Evolutionary conservation across 2,329 filamentous ascomycete species (phyloP), one percentile per base, ranked within the genome.

Genomic region (Ceratocystis huliohia): DNA sequence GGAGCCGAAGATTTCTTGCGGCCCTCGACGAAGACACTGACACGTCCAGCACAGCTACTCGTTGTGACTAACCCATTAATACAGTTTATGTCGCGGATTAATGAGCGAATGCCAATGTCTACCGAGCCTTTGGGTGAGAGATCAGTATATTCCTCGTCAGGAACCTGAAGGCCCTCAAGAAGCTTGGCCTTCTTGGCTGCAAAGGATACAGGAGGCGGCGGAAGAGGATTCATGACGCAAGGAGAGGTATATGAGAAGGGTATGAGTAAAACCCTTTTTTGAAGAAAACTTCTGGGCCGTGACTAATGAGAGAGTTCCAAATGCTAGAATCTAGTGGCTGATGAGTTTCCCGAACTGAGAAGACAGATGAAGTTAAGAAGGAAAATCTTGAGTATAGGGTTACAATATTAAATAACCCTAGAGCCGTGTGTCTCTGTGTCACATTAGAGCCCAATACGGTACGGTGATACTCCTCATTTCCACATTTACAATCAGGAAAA

Each of bases 11-110:
- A 88, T 57, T 78, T 78, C 0, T 66, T 66, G 50, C 62, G 61
- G 7, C 92, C 92, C 76, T 96, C 93, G 0, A 95, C 78, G 72
- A 95, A 97, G 3, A 96, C 88, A 70, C 88, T 92, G 61, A 95
- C 83, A 64, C 93, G 81, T 0, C 93, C 93, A 1, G 91, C 89
- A 74, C 93, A 97, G 75, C 91, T 96, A 76, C 91, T 96, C 2
- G 92, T 96, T 1, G 93, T 96, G 44, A 95, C 91, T 50, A 92
- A 82, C 1, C 89, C 91, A 1, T 86, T 82, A 5, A 87, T 73
- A 1, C 72, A 74, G 75, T 97, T 97, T 74, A 97, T 87, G 70
- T 88, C 84, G 63, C 82, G 80, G 68, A 97, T 91, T 65, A 96
- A 78, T 25, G 86, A 81, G 61, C 87, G 82, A 70, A 97, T 91